Evolutionary conservation across 2,329 filamentous ascomycete genomes (phyloP).

Genomic region (Claviceps quebecensis): DNA sequence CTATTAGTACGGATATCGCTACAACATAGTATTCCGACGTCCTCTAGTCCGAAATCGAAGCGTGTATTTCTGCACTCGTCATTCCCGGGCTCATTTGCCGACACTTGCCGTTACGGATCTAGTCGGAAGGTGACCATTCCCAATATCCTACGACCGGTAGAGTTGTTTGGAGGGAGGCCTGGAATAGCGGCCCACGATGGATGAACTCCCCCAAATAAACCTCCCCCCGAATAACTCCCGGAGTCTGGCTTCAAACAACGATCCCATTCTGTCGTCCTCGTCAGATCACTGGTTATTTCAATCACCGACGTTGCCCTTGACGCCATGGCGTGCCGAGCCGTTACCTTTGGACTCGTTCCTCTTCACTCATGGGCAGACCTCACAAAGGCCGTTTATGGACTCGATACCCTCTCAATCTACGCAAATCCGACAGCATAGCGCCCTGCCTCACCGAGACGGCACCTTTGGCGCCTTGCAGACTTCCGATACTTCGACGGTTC

Average conservation of each 20-base stretch:
- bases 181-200: conserved; percentile 10
- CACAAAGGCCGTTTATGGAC: not conserved
- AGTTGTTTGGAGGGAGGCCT: not conserved
- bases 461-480: conserved; percentile 2
- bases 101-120: not conserved
- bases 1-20: conserved; percentile 2
- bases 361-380: not conserved
- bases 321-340: conserved; percentile 13
- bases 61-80: not conserved
- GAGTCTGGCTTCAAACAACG: conserved; percentile 13
- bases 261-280: conserved; percentile 14
- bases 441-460: conserved; percentile 4
- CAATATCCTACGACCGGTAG: not conserved
- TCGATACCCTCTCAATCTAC: not conserved
- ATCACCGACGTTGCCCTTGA: conserved; percentile 9
- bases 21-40: not conserved
- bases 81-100: not conserved
- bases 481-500: not conserved
- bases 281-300: conserved; percentile 14
- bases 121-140: not conserved
- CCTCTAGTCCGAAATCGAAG: not conserved
- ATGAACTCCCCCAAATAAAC: conserved; percentile 11
- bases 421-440: conserved; percentile 1
- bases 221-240: conserved; percentile 12
- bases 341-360: not conserved